Base-by-base conservation (phyloP, 495 filamentous ascomycete species). In the Trichoderma reesei region DNA sequence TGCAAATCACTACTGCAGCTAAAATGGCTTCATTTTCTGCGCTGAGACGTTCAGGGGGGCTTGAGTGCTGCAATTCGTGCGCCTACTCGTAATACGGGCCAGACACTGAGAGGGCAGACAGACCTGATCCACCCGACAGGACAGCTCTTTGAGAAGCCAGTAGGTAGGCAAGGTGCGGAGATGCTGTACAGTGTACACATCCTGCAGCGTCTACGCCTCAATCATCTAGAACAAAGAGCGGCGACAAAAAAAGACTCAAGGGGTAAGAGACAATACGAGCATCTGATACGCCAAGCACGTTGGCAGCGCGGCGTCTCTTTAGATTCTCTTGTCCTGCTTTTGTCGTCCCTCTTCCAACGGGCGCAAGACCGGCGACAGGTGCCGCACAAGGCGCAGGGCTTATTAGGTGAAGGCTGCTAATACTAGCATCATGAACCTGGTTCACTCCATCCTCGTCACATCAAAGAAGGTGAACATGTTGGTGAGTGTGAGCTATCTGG, bases 1-100 rank as follows among this genome's bases (percentile, higher is more conserved):
- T 56, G 51, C 51, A 56, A 56, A 56, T 56, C 51, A 56, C 51
- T 56, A 56, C 51, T 56, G 51, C 51, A 56, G 51, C 51, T 56
- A 56, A 48, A 48, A 56, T 56, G 51, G 51, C 8, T n/a, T n/a
- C n/a, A n/a, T n/a, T n/a, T n/a, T 56, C 16, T 31, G 7, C 34
- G 51, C 51, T 26, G 44, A 48, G 44, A 20, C 44, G 3, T 6
- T 18, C 51, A 34, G n/a, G n/a, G n/a, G 9, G 51, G 51, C 34
- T 26, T 56, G 26, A 26, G 1, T 31, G 20, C 20, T 1, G 5
- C 18, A 8, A 51, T 42, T 3, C 10, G 9, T n/a, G n/a, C n/a
- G n/a, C n/a, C n/a, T n/a, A n/a, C n/a, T n/a, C n/a, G n/a, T n/a
- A n/a, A n/a, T n/a, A n/a, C 37, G 5, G 4, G 37, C 37, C 10